Conservation (phyloP, 768 basidiomycete species). For the Suillus ampliporus region DNA sequence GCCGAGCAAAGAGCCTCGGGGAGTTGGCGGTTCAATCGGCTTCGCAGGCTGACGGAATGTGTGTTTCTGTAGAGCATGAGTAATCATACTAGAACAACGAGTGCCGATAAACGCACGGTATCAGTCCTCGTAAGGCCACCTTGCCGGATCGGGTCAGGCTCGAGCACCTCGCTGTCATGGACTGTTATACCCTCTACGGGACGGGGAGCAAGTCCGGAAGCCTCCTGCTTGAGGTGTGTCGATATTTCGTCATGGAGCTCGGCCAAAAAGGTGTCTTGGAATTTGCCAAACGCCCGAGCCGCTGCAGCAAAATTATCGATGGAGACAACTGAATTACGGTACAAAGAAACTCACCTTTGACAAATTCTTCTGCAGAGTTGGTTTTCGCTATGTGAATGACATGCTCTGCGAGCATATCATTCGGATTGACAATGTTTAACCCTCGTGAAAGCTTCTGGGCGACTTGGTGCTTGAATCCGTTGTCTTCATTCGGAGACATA, state of each 20-base stretch:
- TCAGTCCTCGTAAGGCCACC: constrained; percentile 82
- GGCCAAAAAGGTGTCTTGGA: constrained; percentile 75
- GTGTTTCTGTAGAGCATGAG: constrained; percentile 59
- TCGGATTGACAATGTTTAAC: constrained; percentile 81
- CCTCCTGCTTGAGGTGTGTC: constrained; percentile 71
- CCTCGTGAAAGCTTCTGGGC: constrained; percentile 83
- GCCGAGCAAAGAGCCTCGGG: constrained; percentile 81
- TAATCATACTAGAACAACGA: neutral
- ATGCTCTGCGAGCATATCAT: constrained; percentile 78
- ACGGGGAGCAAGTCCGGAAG: constrained; percentile 49
- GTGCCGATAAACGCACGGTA: constrained; percentile 46
- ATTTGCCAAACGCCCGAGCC: constrained; percentile 85
- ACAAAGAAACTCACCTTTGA: constrained; percentile 55
- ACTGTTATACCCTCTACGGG: constrained; percentile 80
- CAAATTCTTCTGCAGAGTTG: constrained; percentile 66
- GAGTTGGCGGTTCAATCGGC: constrained; percentile 77
- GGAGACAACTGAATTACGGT: neutral
- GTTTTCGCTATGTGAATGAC: constrained; percentile 83
- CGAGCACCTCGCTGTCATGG: constrained; percentile 81
- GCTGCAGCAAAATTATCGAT: constrained; percentile 46
- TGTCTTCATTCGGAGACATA: constrained; percentile 3
- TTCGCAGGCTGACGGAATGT: constrained; percentile 80
- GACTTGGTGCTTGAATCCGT: constrained; percentile 66
- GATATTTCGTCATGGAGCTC: constrained; percentile 83
- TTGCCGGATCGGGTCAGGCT: constrained; percentile 75